These are phyloP conservation scores for Cucumis cinereus DNA, from an alignment of 306 rosid species.

Conservation along the genomic window DNA sequence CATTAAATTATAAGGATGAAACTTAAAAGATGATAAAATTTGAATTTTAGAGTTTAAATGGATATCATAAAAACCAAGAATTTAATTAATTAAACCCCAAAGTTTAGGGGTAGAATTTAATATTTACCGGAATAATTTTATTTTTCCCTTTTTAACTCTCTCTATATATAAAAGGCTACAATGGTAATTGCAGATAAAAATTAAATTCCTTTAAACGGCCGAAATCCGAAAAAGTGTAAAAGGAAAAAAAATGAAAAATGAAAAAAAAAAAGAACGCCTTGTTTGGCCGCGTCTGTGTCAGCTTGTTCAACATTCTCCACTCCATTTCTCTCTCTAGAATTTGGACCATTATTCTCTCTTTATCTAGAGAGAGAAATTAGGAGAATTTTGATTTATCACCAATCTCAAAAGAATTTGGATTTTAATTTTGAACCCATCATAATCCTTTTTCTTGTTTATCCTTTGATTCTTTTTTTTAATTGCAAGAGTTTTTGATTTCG, in stretches of 20 bases:
- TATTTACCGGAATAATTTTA: no score
- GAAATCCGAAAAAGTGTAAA: background rate
- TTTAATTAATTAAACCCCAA: no score
- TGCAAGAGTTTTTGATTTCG: background rate
- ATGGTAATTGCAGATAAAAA: background rate
- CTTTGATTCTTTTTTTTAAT: background rate
- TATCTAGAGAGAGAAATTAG: constrained; percentile 18
- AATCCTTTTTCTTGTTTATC: background rate
- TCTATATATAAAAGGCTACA: no score
- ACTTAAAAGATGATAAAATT: no score
- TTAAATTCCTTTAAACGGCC: constrained; percentile 9
- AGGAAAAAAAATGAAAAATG: background rate
- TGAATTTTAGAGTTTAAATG: no score
- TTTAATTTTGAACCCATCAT: background rate
- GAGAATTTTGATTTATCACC: background rate
- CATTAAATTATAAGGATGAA: no score
- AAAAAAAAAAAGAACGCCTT: background rate
- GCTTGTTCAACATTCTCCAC: background rate
- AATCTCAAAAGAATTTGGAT: background rate
- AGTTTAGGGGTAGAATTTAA: no score
- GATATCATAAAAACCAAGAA: no score
- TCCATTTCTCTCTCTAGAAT: background rate
- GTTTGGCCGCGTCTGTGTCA: background rate
- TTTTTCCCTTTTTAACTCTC: no score
- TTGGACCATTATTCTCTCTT: constrained; percentile 8